Conservation (phyloP, 768 basidiomycete species). For the Leccinum olivaceopallidum region DNA sequence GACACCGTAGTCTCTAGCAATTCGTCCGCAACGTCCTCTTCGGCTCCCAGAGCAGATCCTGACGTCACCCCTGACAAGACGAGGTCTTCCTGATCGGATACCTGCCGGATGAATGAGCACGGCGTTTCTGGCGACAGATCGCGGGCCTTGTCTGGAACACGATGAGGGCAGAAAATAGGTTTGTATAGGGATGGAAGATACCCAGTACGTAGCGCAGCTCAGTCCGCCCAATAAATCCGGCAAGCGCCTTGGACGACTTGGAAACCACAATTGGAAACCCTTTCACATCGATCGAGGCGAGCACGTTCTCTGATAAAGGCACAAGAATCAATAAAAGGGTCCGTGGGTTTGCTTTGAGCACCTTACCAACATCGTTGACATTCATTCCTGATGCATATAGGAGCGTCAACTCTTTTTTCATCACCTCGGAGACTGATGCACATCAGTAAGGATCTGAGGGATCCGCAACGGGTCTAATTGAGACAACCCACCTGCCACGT, state of each 20-base stretch:
- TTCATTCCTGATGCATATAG: conserved; percentile 75
- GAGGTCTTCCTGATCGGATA: conserved; percentile 53
- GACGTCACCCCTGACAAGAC: conserved; percentile 43
- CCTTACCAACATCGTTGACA: conserved; percentile 77
- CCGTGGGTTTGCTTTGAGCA: background rate
- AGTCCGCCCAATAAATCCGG: conserved; percentile 87
- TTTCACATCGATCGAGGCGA: conserved; percentile 75
- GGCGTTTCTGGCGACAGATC: conserved; percentile 62
- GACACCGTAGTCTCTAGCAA: conserved; percentile 61
- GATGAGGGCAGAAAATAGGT: background rate
- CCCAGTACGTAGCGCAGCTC: conserved; percentile 88
- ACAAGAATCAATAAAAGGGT: conserved; percentile 5
- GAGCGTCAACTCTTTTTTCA: conserved; percentile 78
- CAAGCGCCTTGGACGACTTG: conserved; percentile 57
- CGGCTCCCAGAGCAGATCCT: conserved; percentile 55
- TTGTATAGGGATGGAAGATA: conserved; percentile 30
- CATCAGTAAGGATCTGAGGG: conserved; percentile 4
- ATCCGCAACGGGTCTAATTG: conserved; percentile 4
- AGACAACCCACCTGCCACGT: conserved; percentile 73
- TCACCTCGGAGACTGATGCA: conserved; percentile 77
- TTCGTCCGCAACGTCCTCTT: conserved; percentile 68
- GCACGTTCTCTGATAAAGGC: conserved; percentile 55
- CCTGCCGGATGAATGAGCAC: conserved; percentile 64
- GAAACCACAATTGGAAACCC: conserved; percentile 88
- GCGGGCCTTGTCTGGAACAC: conserved; percentile 64